phyloP scores from a whole-genome alignment of 176 grass and related monocot genomes.

The Bonia amplexicaulis region DNA sequence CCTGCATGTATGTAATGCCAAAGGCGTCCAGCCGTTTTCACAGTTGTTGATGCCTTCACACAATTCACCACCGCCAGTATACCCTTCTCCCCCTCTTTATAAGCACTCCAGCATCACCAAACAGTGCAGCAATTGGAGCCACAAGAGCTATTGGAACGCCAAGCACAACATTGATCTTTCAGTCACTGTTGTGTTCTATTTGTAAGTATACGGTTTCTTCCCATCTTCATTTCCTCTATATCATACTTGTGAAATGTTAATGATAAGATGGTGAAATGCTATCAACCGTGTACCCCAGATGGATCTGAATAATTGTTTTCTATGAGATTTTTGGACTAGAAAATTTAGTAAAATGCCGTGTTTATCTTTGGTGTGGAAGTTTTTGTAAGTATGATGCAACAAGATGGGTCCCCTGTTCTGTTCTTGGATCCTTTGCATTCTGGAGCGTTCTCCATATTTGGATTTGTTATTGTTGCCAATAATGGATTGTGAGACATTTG shows the following conservation, averaged over 20 bases:
- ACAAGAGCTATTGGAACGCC: neutral
- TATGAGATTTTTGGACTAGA: neutral
- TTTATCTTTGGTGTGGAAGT: neutral
- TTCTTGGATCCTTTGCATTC: neutral
- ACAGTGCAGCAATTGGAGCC: neutral
- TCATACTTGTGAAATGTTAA: neutral
- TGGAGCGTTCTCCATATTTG: neutral
- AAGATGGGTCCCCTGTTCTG: neutral
- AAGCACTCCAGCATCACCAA: neutral
- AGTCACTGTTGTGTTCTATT: slow-evolving; percentile 3
- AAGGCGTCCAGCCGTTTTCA: slow-evolving; percentile 21
- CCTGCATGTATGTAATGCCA: neutral
- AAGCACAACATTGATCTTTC: neutral
- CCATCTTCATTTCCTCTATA: neutral
- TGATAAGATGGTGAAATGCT: neutral
- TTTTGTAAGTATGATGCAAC: neutral
- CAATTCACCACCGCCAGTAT: neutral
- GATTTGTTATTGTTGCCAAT: neutral
- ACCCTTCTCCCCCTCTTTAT: slow-evolving; percentile 1
- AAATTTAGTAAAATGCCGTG: neutral
- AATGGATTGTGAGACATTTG: neutral
- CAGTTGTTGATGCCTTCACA: slow-evolving; percentile 22
- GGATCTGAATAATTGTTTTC: neutral
- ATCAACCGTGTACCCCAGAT: neutral
- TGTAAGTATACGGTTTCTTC: neutral